These are phyloP conservation scores for Pythium phragmitis DNA, from an alignment of 352 stramenopile species.

Conservation along the genomic window DNA sequence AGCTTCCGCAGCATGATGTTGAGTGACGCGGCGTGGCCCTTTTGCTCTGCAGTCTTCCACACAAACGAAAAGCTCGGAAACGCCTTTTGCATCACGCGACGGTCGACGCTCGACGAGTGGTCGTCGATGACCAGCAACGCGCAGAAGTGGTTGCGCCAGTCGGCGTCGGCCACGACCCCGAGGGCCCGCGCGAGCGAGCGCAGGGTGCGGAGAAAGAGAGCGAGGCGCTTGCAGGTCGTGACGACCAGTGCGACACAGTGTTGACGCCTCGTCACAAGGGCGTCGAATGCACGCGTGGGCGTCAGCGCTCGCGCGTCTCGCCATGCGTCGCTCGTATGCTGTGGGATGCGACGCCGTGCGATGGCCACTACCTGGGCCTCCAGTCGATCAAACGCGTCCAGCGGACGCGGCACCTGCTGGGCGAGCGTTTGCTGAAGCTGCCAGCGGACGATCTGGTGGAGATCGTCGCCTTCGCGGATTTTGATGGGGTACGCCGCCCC, in stretches of 20 bases:
- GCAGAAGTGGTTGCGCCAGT: conserved; percentile 37
- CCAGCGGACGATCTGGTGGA: conserved; percentile 33
- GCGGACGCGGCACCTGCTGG: not conserved
- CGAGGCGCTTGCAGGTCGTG: conserved; percentile 61
- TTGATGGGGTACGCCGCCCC: conserved; percentile 19
- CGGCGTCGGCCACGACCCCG: not conserved
- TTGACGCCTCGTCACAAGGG: not conserved
- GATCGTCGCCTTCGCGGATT: conserved; percentile 41
- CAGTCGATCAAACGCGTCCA: not conserved
- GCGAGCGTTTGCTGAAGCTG: conserved; percentile 13
- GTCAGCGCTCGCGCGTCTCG: conserved; percentile 18
- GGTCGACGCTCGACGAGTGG: conserved; percentile 40
- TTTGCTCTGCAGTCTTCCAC: conserved; percentile 30
- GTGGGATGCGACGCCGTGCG: conserved; percentile 6
- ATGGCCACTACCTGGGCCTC: not conserved
- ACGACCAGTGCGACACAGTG: conserved; percentile 45
- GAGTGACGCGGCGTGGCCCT: conserved; percentile 53
- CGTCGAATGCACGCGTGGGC: not conserved
- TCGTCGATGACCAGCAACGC: conserved; percentile 55
- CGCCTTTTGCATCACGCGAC: conserved; percentile 30
- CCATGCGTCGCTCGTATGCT: conserved; percentile 27
- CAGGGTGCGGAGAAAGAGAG: conserved; percentile 43
- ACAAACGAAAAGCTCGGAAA: conserved; percentile 41
- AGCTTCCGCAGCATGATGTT: conserved; percentile 38
- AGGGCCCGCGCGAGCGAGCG: conserved; percentile 25